These are phyloP conservation scores for Apiospora sp. DNA, from an alignment of 2,329 filamentous ascomycete species.

Conservation along the genomic window DNA sequence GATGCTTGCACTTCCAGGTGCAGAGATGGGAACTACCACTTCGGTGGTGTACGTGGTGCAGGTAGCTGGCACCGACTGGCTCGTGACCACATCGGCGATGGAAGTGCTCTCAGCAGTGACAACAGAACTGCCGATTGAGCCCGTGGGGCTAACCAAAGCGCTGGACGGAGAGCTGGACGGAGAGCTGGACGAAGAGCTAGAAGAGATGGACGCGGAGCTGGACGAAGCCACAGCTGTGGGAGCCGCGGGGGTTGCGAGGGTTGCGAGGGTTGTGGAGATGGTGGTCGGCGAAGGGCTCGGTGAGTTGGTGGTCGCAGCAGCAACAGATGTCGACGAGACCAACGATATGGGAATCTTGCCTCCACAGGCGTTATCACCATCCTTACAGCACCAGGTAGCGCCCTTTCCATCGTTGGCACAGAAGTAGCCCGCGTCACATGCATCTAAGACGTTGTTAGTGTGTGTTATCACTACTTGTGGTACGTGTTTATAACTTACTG, in stretches of 20 bases:
- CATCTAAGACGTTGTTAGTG: conserved; percentile 51
- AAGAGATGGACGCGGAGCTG: neutral
- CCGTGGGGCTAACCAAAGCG: neutral
- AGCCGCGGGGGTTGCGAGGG: conserved; percentile 19
- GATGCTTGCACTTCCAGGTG: conserved; percentile 19
- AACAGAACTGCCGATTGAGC: conserved; percentile 23
- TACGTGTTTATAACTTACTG: conserved; percentile 52
- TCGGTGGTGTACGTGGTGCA: conserved; percentile 29
- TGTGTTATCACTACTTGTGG: conserved; percentile 28
- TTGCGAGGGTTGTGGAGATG: conserved; percentile 29
- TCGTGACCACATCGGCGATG: conserved; percentile 29
- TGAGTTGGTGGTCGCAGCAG: conserved; percentile 32
- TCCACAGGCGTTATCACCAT: conserved; percentile 61
- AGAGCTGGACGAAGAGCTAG: neutral
- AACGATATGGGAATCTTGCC: conserved; percentile 58
- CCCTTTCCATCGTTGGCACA: conserved; percentile 62
- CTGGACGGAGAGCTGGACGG: conserved; percentile 2
- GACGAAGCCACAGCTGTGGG: neutral
- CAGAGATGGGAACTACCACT: conserved; percentile 27
- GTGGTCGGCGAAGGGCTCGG: conserved; percentile 36
- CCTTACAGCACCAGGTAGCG: conserved; percentile 66
- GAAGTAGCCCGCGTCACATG: conserved; percentile 68
- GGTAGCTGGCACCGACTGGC: conserved; percentile 22
- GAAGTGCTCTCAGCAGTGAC: conserved; percentile 28
- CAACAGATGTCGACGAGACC: conserved; percentile 50